Evolutionary conservation across 768 basidiomycete genomes (phyloP).

Genomic region (Tricholoma hemisulphureum): DNA sequence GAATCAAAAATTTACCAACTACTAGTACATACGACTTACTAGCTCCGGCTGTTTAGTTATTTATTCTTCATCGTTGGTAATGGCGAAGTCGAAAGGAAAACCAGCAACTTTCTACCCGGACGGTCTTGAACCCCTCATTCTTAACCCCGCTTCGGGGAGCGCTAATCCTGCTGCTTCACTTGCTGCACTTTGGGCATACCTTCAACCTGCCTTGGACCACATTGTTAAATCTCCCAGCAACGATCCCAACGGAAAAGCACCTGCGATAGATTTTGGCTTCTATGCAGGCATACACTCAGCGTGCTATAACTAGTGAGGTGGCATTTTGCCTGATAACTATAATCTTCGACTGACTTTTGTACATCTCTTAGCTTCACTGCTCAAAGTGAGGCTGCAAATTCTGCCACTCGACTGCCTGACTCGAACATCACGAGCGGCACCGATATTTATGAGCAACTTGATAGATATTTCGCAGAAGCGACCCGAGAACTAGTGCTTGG

Average conservation of each 20-base stretch:
- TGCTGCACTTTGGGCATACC: constrained; percentile 70
- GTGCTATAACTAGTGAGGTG: constrained; percentile 74
- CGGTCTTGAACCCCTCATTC: constrained; percentile 32
- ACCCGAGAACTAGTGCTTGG: constrained; percentile 62
- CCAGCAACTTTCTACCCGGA: constrained; percentile 15
- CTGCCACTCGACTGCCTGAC: constrained; percentile 27
- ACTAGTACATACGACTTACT: constrained; percentile 4
- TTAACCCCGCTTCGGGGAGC: constrained; percentile 59
- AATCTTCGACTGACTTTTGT: constrained; percentile 17
- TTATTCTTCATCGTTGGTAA: constrained; percentile 2
- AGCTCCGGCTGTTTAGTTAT: not conserved
- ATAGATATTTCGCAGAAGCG: constrained; percentile 64
- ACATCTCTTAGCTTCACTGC: constrained; percentile 44
- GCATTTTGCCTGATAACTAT: constrained; percentile 13
- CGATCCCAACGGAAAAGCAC: constrained; percentile 54
- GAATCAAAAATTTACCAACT: not conserved
- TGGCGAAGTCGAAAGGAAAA: constrained; percentile 33
- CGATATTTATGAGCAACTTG: constrained; percentile 72
- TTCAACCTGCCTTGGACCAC: constrained; percentile 73
- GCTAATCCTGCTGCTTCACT: constrained; percentile 74
- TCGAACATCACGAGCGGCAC: constrained; percentile 46
- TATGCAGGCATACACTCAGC: constrained; percentile 80
- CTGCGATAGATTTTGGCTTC: constrained; percentile 67
- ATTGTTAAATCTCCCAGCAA: constrained; percentile 71
- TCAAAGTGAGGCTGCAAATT: constrained; percentile 48